Evolutionary conservation across 345 rosid species (phyloP), one percentile per base, ranked within the genome.

Genomic region (sweet orange (Citrus sinensis)): DNA sequence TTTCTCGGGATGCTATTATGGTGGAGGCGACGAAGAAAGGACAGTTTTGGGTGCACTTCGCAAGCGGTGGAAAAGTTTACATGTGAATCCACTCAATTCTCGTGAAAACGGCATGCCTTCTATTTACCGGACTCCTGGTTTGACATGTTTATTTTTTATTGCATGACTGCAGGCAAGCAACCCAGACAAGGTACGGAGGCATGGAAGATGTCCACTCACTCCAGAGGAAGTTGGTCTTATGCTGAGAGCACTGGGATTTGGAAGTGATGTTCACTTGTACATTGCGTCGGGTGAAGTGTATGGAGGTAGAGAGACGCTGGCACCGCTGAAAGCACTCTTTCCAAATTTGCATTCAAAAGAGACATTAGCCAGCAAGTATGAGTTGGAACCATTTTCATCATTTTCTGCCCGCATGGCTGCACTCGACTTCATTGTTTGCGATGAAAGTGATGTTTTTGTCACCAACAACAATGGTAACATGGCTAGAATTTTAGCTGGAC

Each of bases 391-490:
- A 10, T 93, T 93, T 79, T 79, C 85, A n/a, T 70, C 90, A 10
- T 92, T 88, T 85, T 93, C 99, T 2, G 92, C 97, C 51, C 97
- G 93, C 46, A 90, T 92, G 98, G 99, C 99, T 81, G 98, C 98
- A 49, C 86, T 95, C 67, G 99, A 95, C 84, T 95, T 90, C 85
- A 89, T 88, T 55, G 99, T 95, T 67, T 95, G 96, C 40, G 99
- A 95, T 73, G 93, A 92, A 85, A 95, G 98, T 76, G 91, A 92
- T 75, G 98, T 93, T 68, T 95, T 92, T 79, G 93, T 91, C 83
- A 87, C 97, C 79, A 95, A 95, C 91, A 95, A 95, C 84, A 95
- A 95, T 49, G 99, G 98, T 25, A 95, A 95, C 92, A 95, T 93
- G 99, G 99, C 95, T 63, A 87, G 88, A 82, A 95, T 95, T 39